Evolutionary conservation across 805 yeast species (phyloP), one percentile per base, ranked within the genome.

Genomic region (Osmozyma mogii): DNA sequence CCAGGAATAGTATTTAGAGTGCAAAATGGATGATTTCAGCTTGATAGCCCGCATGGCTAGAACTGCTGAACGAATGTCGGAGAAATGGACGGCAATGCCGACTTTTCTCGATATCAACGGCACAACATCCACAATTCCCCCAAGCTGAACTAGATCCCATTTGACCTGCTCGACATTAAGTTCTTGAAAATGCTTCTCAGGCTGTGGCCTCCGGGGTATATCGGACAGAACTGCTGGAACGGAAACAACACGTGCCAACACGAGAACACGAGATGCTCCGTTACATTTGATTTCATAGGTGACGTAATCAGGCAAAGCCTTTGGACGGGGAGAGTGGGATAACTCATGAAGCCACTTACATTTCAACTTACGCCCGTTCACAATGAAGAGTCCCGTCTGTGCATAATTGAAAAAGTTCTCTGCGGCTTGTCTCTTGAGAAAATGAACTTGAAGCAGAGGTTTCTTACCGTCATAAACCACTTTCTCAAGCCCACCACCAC

Each of bases 401-500:
- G 52, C 71, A 49, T 61, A 78, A 11, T 54, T 52, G 53, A 62
- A 61, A 51, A 83, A 83, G 1, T 51, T 54, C 6, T 42, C 39
- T 0, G 92, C 88, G 47, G 69, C 70, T 17, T 63, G 65, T 3
- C 67, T 58, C n/a, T 50, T 62, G 17, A 71, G 43, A 44, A 78
- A 83, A 44, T 68, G 58, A 2, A 81, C 35, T 35, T 71, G 74
- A 8, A 75, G 28, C 5, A 26, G 22, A 7, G 49, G 40, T 3
- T 17, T 23, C 9, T 34, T 33, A 6, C 42, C 47, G 24, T 41
- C 47, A 17, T 59, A 41, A 9, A 50, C 56, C 4, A 78, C 42
- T 29, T 62, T 65, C 37, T 78, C 84, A 28, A 82, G 51, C 0
- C 84, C 82, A 0, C 94, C 94, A 2, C 92, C 88, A 40, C 65